A percentile compares a stretch with the other conserved stretches of the same genome.
These are phyloP conservation scores for Ceratocystis smalleyi DNA, from an alignment of 2,329 filamentous ascomycete species.

Conservation along the genomic window DNA sequence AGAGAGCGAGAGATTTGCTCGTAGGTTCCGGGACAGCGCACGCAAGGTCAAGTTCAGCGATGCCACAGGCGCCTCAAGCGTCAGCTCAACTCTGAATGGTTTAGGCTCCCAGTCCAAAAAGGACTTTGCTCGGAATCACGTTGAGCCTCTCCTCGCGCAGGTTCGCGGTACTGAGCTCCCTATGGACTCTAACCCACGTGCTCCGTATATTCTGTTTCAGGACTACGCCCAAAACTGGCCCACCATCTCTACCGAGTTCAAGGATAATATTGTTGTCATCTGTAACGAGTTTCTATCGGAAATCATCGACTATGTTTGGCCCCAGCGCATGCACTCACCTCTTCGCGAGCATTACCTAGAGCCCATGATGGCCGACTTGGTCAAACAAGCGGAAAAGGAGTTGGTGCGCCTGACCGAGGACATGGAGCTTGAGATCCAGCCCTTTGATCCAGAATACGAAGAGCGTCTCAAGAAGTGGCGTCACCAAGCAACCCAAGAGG, in stretches of 20 bases:
- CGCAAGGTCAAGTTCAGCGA: constrained; percentile 32
- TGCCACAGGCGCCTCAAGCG: constrained; percentile 14
- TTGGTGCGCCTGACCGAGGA: constrained; percentile 33
- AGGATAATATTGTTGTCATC: constrained; percentile 38
- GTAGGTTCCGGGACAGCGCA: constrained; percentile 34
- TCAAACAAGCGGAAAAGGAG: constrained; percentile 33
- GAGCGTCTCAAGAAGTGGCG: constrained; percentile 35
- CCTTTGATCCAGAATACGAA: constrained; percentile 39
- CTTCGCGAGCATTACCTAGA: constrained; percentile 35
- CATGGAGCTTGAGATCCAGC: constrained; percentile 38
- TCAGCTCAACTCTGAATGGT: constrained; percentile 20
- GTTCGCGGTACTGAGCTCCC: constrained; percentile 38
- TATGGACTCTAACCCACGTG: constrained; percentile 37
- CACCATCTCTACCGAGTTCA: constrained; percentile 36
- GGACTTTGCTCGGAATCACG: constrained; percentile 33
- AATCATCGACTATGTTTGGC: constrained; percentile 36
- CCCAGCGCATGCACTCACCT: constrained; percentile 35
- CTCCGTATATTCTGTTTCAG: constrained; percentile 39
- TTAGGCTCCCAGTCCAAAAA: constrained; percentile 30
- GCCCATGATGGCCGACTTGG: constrained; percentile 32
- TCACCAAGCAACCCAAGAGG: constrained; percentile 28
- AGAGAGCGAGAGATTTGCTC: constrained; percentile 36
- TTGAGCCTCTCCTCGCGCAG: constrained; percentile 34
- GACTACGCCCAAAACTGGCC: constrained; percentile 39
- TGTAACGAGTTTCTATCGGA: constrained; percentile 39